Evolutionary conservation across 2,329 filamentous ascomycete species (phyloP), one percentile per base, ranked within the genome.

Genomic region (Myotisia sp.): DNA sequence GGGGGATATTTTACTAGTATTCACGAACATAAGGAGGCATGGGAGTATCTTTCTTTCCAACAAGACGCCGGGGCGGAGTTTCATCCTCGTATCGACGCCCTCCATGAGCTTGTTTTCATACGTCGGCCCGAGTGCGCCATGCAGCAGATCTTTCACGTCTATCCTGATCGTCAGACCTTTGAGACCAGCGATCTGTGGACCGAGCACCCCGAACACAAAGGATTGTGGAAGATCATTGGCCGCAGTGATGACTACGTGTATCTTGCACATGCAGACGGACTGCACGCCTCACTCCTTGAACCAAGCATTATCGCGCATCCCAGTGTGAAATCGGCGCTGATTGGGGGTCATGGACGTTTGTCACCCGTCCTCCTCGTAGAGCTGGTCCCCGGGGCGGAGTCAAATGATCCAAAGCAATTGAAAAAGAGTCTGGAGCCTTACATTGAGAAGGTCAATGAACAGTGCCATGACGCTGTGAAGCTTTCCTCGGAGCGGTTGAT

Each of bases 151-250:
- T 47, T 51, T 37, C 29, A 33, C 2, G 31, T 44, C 1, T 48
- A 45, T 26, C 43, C 46, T 3, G 37, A 46, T 7, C 29, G 14
- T 2, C 37, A 41, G 3, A 30, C 40, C 3, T 51, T 45, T 26
- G 39, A 37, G 9, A 49, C 47, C 0, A 47, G 44, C 5, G 47
- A 51, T 26, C 35, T 51, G 3, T 50, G 41, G 42, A 24, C 39
- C 3, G 38, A 47, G 6, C 46, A 52, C 23, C 45, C 48, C 2
- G 23, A 40, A 6, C 32, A 34, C 8, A 33, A 31, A 7, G 40
- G 33, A 8, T 36, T 45, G 9, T 51, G 47, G 48, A 47, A 47
- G 19, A 47, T 51, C 19, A 39, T 48, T 26, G 47, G 43, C 26
- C 44, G 44, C 3, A 24, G 22, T 24, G 22, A 24, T 12, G 22